These are phyloP conservation scores for Typha latifolia DNA, from an alignment of 176 grass and related monocot species.

Conservation along the genomic window DNA sequence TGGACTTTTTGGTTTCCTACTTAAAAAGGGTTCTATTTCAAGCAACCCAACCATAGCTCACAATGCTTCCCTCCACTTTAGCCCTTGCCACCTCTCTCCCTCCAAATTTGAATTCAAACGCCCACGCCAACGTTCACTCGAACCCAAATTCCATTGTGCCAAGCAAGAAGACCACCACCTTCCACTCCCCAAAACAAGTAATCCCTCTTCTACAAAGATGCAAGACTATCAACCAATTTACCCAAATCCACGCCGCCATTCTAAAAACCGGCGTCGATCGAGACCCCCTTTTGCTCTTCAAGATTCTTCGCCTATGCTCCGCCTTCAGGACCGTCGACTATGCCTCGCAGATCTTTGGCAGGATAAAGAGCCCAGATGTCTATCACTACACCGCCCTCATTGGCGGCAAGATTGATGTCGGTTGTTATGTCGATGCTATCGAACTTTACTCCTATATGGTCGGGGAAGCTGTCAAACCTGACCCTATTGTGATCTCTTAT, in stretches of 20 bases:
- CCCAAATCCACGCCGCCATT: conserved; percentile 6
- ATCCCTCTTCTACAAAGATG: conserved; percentile 2
- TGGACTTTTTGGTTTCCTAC: too few species aligned
- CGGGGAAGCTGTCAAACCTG: conserved; percentile 18
- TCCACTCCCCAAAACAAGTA: conserved; percentile 2
- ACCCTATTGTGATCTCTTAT: conserved; percentile 25
- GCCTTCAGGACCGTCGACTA: conserved; percentile 10
- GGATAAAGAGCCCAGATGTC: conserved; percentile 4
- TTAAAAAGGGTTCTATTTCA: neutral
- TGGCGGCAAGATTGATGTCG: conserved; percentile 14
- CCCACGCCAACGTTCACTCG: neutral
- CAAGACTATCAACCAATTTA: neutral
- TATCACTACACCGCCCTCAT: conserved; percentile 26
- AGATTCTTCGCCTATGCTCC: conserved; percentile 15
- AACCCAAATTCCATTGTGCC: neutral
- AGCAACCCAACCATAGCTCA: neutral
- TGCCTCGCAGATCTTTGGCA: conserved; percentile 2
- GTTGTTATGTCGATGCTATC: conserved; percentile 5
- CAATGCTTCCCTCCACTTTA: neutral
- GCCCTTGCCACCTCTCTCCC: neutral
- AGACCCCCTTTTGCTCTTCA: conserved; percentile 16
- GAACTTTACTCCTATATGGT: conserved; percentile 27
- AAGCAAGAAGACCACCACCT: neutral
- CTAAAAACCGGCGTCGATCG: conserved; percentile 7
- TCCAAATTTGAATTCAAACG: neutral